Evolutionary conservation across 1,284 basidiomycete species (phyloP).

Genomic region (Macrocystidia cucumis): DNA sequence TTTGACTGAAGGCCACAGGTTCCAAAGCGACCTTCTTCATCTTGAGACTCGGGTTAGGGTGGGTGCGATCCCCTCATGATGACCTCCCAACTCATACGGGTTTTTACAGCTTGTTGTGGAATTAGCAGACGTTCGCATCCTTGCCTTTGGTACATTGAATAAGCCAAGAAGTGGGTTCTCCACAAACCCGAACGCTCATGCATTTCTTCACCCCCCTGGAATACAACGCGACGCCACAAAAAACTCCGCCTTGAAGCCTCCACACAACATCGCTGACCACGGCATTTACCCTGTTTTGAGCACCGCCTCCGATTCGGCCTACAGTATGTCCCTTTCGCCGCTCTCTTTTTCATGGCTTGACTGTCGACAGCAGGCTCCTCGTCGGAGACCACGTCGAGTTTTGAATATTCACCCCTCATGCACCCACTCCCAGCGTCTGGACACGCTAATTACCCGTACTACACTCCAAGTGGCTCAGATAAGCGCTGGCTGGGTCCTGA

Average conservation of each 20-base stretch:
- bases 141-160: slow-evolving; percentile 60
- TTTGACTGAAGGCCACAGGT: slow-evolving; percentile 25
- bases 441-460: slow-evolving; percentile 62
- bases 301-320: slow-evolving; percentile 14
- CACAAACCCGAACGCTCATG: slow-evolving; percentile 57
- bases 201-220: slow-evolving; percentile 62
- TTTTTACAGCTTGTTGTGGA: slow-evolving; percentile 52
- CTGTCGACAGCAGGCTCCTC: slow-evolving; percentile 18
- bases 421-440: slow-evolving; percentile 47
- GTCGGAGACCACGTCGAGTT: no score
- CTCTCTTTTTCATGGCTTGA: slow-evolving; percentile 10
- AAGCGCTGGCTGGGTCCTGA: slow-evolving; percentile 51
- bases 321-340: slow-evolving; percentile 13
- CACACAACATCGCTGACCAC: slow-evolving; percentile 24
- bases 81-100: slow-evolving; percentile 7
- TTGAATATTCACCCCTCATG: slow-evolving; percentile 34
- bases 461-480: slow-evolving; percentile 61
- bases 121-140: slow-evolving; percentile 63
- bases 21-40: slow-evolving; percentile 57
- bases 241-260: slow-evolving; percentile 9
- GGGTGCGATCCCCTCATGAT: slow-evolving; percentile 15
- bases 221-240: slow-evolving; percentile 27
- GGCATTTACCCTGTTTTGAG: slow-evolving; percentile 31
- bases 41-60: slow-evolving; percentile 56
- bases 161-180: slow-evolving; percentile 46